A percentile compares a stretch with the other conserved stretches of the same genome.
phyloP scores from a whole-genome alignment of 768 basidiomycete species.

The Podaxis sp. region DNA sequence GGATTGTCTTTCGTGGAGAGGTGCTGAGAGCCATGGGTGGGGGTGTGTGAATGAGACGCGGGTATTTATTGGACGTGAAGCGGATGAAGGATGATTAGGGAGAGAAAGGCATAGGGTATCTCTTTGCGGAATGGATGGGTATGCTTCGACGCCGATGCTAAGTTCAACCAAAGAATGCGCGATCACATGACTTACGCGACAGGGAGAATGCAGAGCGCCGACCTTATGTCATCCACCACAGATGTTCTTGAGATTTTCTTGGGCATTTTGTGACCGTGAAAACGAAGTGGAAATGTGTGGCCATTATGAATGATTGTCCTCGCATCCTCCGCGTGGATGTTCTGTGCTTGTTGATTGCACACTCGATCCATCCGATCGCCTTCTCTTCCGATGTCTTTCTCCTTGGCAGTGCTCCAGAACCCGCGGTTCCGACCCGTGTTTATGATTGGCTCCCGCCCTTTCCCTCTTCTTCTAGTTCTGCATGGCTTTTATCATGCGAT shows the following conservation, averaged over 20 bases:
- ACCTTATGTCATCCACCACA: conserved; percentile 4
- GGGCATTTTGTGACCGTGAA: neutral
- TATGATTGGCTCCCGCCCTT: neutral
- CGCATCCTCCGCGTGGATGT: neutral
- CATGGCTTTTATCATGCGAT: neutral
- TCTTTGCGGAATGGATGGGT: conserved; percentile 4
- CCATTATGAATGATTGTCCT: neutral
- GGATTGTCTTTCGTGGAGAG: conserved; percentile 73
- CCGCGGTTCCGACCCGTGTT: neutral
- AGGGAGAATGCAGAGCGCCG: neutral
- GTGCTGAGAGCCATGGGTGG: conserved; percentile 57
- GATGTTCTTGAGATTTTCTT: no score
- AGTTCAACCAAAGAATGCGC: conserved; percentile 14
- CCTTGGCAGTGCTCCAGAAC: neutral
- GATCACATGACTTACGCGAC: conserved; percentile 11
- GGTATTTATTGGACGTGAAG: conserved; percentile 4
- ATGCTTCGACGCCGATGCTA: neutral
- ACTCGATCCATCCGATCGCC: neutral
- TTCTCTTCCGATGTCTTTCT: neutral
- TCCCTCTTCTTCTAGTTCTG: neutral
- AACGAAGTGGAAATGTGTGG: neutral
- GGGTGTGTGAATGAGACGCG: conserved; percentile 1
- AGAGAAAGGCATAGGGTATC: conserved; percentile 16
- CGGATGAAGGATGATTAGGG: conserved; percentile 8
- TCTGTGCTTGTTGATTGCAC: neutral